Base-by-base conservation (phyloP, 2,329 filamentous ascomycete species). In the Xylaria arbuscula region DNA sequence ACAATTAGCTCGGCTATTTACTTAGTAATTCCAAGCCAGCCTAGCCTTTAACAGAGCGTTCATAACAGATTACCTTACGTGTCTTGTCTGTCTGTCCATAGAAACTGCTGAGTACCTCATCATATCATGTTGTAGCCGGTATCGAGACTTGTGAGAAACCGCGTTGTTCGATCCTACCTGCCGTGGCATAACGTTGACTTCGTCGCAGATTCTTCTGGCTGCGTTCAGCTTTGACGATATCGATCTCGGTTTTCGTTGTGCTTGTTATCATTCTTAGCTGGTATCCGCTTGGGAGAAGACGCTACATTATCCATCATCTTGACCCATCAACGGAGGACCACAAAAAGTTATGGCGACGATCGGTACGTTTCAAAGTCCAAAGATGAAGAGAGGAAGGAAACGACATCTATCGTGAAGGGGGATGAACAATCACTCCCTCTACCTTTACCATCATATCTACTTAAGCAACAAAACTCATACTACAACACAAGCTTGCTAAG, bases 1-100 rank as follows among this genome's bases (percentile, higher is more conserved):
- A 55, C 61, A 53, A 22, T 17, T 62, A 64, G 56, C 56, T 71
- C 67, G 69, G 69, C 67, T 69, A 67, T 64, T 58, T 68, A 47
- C 28, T 5, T 28, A 28, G 28, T 28, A 28, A 28, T 62, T 36
- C 11, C 19, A 47, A 57, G 60, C 15, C 17, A n/a, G 8, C 15
- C 48, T 63, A 40, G 42, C 7, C 8, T 32, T 48, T 60, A n/a
- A 19, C 38, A 48, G 47, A 24, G 5, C 45, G 32, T 45, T n/a
- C 24, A 19, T 36, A 53, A 54, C 57, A 48, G 50, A 42, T 9
- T 19, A 42, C 50, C 34, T 61, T 50, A 48, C 61, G 54, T 45
- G 24, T 57, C 61, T 64, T 4, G 38, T 38, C 34, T 67, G 13
- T 32, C 10, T 10, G 28, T 42, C 22, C 17, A 17, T n/a, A 40